Evolutionary conservation across 2,329 filamentous ascomycete genomes (phyloP).

Genomic region (Microcyclosporella mali): DNA sequence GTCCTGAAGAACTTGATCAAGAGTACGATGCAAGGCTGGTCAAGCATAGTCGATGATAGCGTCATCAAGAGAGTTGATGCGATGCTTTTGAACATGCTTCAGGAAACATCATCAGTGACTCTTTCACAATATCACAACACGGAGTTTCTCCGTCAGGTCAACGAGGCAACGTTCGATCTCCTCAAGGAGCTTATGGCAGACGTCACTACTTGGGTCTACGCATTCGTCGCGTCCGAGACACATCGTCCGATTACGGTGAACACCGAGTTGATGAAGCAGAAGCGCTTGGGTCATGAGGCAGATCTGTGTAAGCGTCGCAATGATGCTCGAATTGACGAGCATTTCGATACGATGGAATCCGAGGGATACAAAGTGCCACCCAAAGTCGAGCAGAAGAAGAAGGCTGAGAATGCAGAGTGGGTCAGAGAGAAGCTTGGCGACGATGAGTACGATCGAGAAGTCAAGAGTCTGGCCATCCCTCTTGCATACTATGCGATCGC

Average conservation of each 20-base stretch:
- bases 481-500: constrained; percentile 66
- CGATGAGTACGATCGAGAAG: constrained; percentile 55
- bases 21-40: constrained; percentile 28
- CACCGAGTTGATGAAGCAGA: constrained; percentile 16
- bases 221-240: constrained; percentile 29
- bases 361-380: constrained; percentile 14
- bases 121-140: no score
- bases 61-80: no score
- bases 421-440: constrained; percentile 41
- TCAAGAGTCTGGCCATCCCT: constrained; percentile 58
- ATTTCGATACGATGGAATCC: constrained; percentile 23
- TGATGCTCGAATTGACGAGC: constrained; percentile 21
- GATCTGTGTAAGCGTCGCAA: constrained; percentile 27
- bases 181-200: constrained; percentile 25
- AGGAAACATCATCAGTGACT: no score
- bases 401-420: constrained; percentile 24
- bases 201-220: constrained; percentile 20
- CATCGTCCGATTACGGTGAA: constrained; percentile 34
- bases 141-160: constrained; percentile 24
- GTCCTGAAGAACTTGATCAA: constrained; percentile 24
- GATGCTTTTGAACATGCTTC: no score
- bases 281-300: constrained; percentile 17
- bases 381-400: constrained; percentile 26
- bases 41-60: constrained; percentile 19
- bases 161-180: constrained; percentile 24